Conservation (phyloP, 2,329 filamentous ascomycete genomes). For the Paecilomyces sp. region DNA sequence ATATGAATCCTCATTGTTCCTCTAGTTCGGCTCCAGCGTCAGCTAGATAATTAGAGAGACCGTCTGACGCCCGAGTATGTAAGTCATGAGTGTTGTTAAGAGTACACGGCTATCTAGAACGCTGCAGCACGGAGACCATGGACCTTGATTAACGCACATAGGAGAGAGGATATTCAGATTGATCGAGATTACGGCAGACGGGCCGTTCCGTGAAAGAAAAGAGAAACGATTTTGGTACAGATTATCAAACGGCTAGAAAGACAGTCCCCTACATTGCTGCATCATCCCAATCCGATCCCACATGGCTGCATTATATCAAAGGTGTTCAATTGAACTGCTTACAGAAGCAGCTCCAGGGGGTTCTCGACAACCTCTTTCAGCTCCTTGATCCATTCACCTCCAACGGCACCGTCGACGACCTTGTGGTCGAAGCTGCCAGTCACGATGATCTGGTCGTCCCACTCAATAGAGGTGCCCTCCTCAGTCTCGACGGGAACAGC, state of each 20-base stretch:
- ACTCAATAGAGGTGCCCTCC: constrained; percentile 74
- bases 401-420: constrained; percentile 92
- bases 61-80: not conserved
- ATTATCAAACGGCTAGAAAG: constrained; percentile 19
- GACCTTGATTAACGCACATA: not conserved
- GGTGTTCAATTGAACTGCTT: constrained; percentile 26
- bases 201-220: constrained; percentile 7
- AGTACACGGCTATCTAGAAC: not conserved
- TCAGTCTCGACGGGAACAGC: constrained; percentile 79
- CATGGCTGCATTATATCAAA: constrained; percentile 5
- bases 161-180: not conserved
- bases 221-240: constrained; percentile 28
- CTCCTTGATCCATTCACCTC: constrained; percentile 93
- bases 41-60: not conserved
- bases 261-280: constrained; percentile 12
- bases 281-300: constrained; percentile 6
- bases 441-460: constrained; percentile 95
- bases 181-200: not conserved
- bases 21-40: not conserved
- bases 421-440: constrained; percentile 98
- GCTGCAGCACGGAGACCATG: not conserved
- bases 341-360: constrained; percentile 89
- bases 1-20: not conserved
- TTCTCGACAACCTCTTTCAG: constrained; percentile 98
- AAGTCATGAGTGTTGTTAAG: not conserved